Base-by-base conservation (phyloP, 2,329 filamentous ascomycete species). In the Colletotrichum sp. region DNA sequence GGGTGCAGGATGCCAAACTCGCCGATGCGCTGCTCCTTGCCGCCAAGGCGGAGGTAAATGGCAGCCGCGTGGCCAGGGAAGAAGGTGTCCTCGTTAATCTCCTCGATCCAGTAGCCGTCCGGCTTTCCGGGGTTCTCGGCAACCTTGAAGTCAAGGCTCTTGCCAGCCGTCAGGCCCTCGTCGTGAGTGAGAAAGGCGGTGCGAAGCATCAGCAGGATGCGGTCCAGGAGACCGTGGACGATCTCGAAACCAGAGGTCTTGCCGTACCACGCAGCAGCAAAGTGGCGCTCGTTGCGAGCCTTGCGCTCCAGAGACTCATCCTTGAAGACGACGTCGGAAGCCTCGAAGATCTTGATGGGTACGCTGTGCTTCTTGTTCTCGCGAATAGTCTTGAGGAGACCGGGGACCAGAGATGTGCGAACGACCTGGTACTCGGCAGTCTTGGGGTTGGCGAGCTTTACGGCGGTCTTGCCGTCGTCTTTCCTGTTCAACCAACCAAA, bases 1-100 rank as follows among this genome's bases (percentile, higher is more conserved):
- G 97, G 98, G 85, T 99, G 96, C 83, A 99, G 86, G 79, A 99
- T 96, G 81, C 97, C 97, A 82, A 99, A 97, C 84, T 95, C 93
- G 81, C 97, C 97, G 81, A 99, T 94, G 68, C 93, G 90, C 76
- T 91, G 88, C 78, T 94, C 91, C 88, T 96, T 94, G 75, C 94
- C 95, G 44, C 87, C 91, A 34, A 96, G 86, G 69, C 94, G 92
- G 76, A 98, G 87, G 84, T 94, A 94, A 77, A 99, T 93, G 64
- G 95, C 93, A 12, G 97, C 97, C 19, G 95, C 94, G 82, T 98
- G 95, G 57, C 96, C 97, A 55, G 92, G 89, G 87, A 99, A 96
- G 89, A 98, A 99, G 57, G 96, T 98, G 3, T 94, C 90, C 82
- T 98, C 95, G 80, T 98, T 91, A 77, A 98, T 91, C 86, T 98